A percentile compares a stretch with the other conserved stretches of the same genome.
phyloP scores from a whole-genome alignment of 768 basidiomycete genomes.

The Fomitopsis serialis region DNA sequence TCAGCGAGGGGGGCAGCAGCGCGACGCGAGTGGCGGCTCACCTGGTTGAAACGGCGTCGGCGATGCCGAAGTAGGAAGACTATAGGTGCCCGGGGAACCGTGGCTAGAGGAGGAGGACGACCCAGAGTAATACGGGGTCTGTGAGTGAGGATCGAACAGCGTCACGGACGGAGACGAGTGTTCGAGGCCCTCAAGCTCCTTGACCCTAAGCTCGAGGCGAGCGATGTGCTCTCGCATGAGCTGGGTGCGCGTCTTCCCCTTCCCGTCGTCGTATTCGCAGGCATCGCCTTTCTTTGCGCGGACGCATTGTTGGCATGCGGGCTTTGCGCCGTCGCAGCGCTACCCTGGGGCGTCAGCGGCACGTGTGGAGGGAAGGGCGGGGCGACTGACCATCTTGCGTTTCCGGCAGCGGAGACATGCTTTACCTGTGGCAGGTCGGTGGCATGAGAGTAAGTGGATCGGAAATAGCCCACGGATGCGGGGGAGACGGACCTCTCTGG shows the following conservation, averaged over 20 bases:
- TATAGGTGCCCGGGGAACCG: conserved; percentile 26
- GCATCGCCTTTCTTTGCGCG: conserved; percentile 71
- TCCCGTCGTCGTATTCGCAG: conserved; percentile 83
- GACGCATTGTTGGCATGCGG: conserved; percentile 72
- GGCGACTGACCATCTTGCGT: conserved; percentile 39
- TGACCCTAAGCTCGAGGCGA: conserved; percentile 64
- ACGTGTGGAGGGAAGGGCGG: not conserved
- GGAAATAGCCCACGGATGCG: not conserved
- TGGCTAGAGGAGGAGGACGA: conserved; percentile 28
- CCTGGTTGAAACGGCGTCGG: conserved; percentile 24
- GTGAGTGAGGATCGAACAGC: conserved; percentile 62
- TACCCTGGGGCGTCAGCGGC: conserved; percentile 21
- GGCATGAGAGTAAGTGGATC: not conserved
- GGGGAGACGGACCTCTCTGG: conserved; percentile 20
- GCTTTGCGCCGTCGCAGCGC: conserved; percentile 76
- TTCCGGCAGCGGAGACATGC: conserved; percentile 51
- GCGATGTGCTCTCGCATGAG: conserved; percentile 72
- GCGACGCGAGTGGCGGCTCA: conserved; percentile 25
- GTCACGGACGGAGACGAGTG: conserved; percentile 63
- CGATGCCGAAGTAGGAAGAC: conserved; percentile 27
- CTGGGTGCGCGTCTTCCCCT: conserved; percentile 78
- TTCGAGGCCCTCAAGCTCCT: conserved; percentile 73
- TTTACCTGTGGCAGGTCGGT: conserved; percentile 32
- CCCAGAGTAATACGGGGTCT: conserved; percentile 23
- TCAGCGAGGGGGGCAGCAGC: conserved; percentile 8